Conservation (phyloP, 768 basidiomycete genomes). For the Daedaleopsis nitida region DNA sequence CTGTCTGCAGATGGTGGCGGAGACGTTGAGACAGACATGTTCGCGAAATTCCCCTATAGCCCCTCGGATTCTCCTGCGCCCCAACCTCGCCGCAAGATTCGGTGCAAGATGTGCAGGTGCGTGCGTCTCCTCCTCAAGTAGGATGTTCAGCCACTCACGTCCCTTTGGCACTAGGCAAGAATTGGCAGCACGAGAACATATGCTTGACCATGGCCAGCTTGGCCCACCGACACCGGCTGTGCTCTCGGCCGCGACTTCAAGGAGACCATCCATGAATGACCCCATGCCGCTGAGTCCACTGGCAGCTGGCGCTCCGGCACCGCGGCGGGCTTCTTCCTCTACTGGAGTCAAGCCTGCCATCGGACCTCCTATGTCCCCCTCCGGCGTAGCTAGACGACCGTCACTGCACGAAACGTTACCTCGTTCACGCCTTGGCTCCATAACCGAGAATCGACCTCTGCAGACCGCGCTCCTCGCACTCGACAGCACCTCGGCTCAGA, state of each 20-base stretch:
- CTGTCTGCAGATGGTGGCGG: conserved; percentile 69
- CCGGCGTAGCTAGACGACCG: conserved; percentile 12
- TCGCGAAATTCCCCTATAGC: conserved; percentile 71
- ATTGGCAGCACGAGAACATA: conserved; percentile 88
- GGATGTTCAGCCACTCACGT: background rate
- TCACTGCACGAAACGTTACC: conserved; percentile 21
- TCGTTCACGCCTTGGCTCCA: conserved; percentile 17
- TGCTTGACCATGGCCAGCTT: conserved; percentile 87
- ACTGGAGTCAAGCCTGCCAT: conserved; percentile 1
- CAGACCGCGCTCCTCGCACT: conserved; percentile 19
- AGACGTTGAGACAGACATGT: conserved; percentile 68
- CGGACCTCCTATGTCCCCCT: conserved; percentile 5
- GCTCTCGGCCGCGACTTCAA: conserved; percentile 49
- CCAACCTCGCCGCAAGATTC: conserved; percentile 67
- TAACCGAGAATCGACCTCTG: conserved; percentile 16
- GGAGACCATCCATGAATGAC: conserved; percentile 34
- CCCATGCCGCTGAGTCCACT: conserved; percentile 18
- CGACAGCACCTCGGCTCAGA: conserved; percentile 25
- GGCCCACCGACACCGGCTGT: conserved; percentile 63
- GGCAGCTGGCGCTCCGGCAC: conserved; percentile 3
- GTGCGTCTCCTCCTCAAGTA: conserved; percentile 14
- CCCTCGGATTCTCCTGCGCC: conserved; percentile 61
- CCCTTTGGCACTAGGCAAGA: conserved; percentile 54
- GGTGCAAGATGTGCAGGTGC: conserved; percentile 91
- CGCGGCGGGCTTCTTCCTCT: conserved; percentile 10